Evolutionary conservation across 2,329 filamentous ascomycete species (phyloP), one percentile per base, ranked within the genome.

Genomic region (Penicillium rolfsii): DNA sequence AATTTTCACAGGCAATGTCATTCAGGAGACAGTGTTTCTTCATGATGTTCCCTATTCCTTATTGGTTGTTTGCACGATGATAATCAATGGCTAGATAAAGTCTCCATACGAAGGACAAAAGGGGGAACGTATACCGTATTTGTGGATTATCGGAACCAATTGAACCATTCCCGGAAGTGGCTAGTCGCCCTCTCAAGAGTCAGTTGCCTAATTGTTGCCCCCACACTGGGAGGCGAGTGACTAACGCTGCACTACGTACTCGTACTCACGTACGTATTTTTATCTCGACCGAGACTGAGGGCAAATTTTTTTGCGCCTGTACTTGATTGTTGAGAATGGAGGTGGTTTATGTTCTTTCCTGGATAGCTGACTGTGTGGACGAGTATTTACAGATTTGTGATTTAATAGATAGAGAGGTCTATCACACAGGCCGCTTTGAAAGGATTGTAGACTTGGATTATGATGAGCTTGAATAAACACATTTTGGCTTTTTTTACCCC

Each of bases 191-290:
- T 30, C 45, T 28, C 16, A 30, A n/a, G 9, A 46, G 24, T 46
- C 2, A n/a, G 45, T 48, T 48, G 30, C 45, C 45, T 30, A 30
- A 48, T 48, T 48, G 14, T 48, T 4, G 45, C 45, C 45, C 45
- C 45, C 45, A 48, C 45, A 48, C 16, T 19, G 45, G 45, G 24
- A 28, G 45, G 45, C 45, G 45, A 48, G 45, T 48, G 45, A 26
- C 45, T 46, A 28, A 24, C 24, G 43, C 24, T 30, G 11, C 45
- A 6, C 45, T 19, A 30, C 45, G 45, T 46, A 46, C 19, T 8
- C 8, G 28, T 30, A 30, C 35, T 6, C 24, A 46, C 12, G 43
- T 48, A 48, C 26, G 16, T 48, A 48, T 30, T 48, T 48, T 48
- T 30, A 30, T 48, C 26, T 14, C 9, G 45, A 19, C 22, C 14